Base-by-base conservation (phyloP, 2,329 filamentous ascomycete species). In the Claviceps purpurea region DNA sequence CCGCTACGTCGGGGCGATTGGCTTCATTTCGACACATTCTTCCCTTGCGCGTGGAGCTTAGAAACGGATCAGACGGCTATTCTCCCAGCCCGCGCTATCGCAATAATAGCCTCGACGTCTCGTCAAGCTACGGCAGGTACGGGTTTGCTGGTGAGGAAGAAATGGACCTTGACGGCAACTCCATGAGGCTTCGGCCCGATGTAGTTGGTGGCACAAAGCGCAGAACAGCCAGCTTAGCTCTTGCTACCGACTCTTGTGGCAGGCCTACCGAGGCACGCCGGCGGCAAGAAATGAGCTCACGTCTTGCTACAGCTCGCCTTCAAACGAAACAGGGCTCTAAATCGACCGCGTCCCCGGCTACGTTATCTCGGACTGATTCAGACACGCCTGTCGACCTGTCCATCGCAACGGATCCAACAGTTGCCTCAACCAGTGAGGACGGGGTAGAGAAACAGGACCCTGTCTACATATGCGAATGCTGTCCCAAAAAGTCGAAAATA, bases 401-500 rank as follows among this genome's bases (percentile, higher is more conserved):
- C 0, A 71, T 70, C 47, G 71, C 68, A 50, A 65, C 71, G 2
- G 68, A 74, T 57, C 70, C 65, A 14, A 68, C 74, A 4, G 68
- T 75, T 3, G 68, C 70, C 39, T 73, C 75, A 1, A 61, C 78
- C 16, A 72, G 30, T 34, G 30, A 34, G 30, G 30, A 11, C 30
- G 30, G 30, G 30, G 30, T 11, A 34, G 30, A 34, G 30, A 34
- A 34, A 34, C 30, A 11, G 30, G 30, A 34, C 10, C 74, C 70
- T 1, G 75, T 76, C 45, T 73, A 71, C 57, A 79, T 95, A 70
- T 97, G 90, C 69, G 89, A 95, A 62, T 97, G 91, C 67, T 97
- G 90, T 68, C 90, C 89, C 0, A 96, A 96, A 69, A 96, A 96
- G 69, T 90, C 90, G 1, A 95, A 94, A 69, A 95, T 94, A 63